Percentiles rank a stretch among this genome's conserved stretches.
phyloP scores from a whole-genome alignment of 805 yeast species.

The Kuraishia capsulata region DNA sequence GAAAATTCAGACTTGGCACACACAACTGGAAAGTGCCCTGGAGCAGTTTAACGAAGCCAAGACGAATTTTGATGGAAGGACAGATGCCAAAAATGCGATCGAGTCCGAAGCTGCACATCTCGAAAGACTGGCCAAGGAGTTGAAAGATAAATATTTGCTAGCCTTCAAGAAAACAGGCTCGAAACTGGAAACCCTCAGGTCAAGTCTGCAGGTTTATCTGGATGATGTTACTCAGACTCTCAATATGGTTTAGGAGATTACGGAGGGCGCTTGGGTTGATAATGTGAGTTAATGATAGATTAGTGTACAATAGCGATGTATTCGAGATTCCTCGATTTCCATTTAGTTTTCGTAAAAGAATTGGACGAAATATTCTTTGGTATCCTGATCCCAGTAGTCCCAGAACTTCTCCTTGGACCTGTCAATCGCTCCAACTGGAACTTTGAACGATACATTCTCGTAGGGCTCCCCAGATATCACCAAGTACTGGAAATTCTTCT shows the following conservation, averaged over 20 bases:
- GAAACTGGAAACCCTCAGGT: background rate
- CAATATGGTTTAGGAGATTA: background rate
- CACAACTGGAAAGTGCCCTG: background rate
- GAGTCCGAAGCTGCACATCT: background rate
- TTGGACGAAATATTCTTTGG: constrained; percentile 63
- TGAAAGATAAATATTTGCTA: background rate
- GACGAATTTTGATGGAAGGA: background rate
- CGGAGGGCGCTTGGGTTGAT: too few species aligned
- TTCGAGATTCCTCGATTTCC: too few species aligned
- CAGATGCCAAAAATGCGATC: background rate
- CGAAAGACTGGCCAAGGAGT: background rate
- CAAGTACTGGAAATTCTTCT: constrained; percentile 54
- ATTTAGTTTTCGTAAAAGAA: constrained; percentile 33
- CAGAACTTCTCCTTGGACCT: constrained; percentile 28
- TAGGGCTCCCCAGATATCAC: constrained; percentile 87
- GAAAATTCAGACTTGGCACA: background rate
- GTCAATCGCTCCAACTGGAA: constrained; percentile 54
- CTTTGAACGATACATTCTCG: constrained; percentile 66
- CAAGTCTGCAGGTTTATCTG: background rate
- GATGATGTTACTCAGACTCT: background rate
- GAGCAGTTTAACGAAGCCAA: background rate
- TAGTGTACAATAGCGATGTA: background rate
- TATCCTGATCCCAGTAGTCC: constrained; percentile 69
- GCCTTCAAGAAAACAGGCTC: background rate
- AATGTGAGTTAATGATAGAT: too few species aligned